A percentile compares a stretch with the other conserved stretches of the same genome.
Conservation (phyloP, 352 stramenopile genomes). For the Phytophthora ramorum region DNA sequence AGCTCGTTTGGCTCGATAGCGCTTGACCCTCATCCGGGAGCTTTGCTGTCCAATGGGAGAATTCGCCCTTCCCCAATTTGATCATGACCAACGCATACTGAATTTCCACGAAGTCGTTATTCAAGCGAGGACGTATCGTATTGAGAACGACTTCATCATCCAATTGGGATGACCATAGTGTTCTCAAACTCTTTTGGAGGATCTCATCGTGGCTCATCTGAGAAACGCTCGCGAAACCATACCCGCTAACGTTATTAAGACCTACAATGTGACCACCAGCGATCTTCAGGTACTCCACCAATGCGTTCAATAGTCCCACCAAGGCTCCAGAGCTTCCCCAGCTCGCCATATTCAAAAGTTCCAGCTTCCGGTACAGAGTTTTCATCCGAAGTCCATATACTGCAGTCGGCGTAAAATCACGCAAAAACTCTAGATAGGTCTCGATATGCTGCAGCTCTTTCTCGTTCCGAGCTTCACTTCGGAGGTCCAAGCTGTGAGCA, state of each 20-base stretch:
- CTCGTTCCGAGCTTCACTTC: constrained; percentile 9
- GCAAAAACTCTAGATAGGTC: constrained; percentile 34
- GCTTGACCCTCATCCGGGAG: constrained; percentile 32
- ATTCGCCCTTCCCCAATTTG: constrained; percentile 30
- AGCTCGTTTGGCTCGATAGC: constrained; percentile 24
- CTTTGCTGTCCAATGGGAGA: constrained; percentile 44
- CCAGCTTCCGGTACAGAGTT: constrained; percentile 30
- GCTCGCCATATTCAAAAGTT: constrained; percentile 23
- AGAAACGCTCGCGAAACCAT: constrained; percentile 17
- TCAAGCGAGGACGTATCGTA: constrained; percentile 20
- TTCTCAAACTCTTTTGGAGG: constrained; percentile 23
- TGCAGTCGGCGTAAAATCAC: constrained; percentile 24
- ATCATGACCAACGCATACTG: constrained; percentile 41
- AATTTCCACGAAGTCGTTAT: constrained; percentile 23
- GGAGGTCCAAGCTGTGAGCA: constrained; percentile 16
- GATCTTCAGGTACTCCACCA: constrained; percentile 38
- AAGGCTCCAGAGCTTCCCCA: constrained; percentile 16
- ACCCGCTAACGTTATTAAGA: constrained; percentile 10
- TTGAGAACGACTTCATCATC: constrained; percentile 23
- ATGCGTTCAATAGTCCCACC: constrained; percentile 18
- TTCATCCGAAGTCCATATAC: constrained; percentile 27
- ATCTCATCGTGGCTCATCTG: constrained; percentile 20
- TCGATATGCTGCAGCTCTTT: constrained; percentile 35
- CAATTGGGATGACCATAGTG: constrained; percentile 28
- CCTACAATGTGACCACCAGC: constrained; percentile 14